Conservation (phyloP, 2,329 filamentous ascomycete genomes). For the Aspergillus sp. region DNA sequence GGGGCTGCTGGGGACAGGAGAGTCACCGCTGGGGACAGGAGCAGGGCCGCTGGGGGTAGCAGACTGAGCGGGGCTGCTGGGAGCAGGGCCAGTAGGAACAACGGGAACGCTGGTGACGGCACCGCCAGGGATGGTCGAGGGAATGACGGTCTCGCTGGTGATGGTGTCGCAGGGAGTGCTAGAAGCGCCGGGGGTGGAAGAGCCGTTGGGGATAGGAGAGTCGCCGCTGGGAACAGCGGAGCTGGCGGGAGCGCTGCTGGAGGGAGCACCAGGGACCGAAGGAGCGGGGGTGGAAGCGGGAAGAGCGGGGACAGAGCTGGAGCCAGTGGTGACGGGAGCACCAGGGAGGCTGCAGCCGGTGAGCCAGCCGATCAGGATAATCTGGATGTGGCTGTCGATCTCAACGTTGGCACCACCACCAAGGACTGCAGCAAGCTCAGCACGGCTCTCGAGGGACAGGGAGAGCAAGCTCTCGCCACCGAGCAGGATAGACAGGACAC, state of each 20-base stretch:
- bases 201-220: neutral
- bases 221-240: conserved; percentile 1
- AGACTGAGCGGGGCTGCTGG: no score
- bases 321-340: conserved; percentile 11
- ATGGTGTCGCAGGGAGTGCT: conserved; percentile 14
- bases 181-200: neutral
- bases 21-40: no score
- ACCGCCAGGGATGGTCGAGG: conserved; percentile 8
- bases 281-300: neutral
- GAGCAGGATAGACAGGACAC: conserved; percentile 25
- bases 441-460: conserved; percentile 27
- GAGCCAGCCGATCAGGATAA: conserved; percentile 43
- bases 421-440: conserved; percentile 32
- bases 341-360: conserved; percentile 25
- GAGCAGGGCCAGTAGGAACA: neutral
- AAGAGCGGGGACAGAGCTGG: conserved; percentile 10
- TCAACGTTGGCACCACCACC: conserved; percentile 41
- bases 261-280: neutral
- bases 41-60: no score
- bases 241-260: conserved; percentile 1
- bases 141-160: conserved; percentile 8
- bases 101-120: conserved; percentile 8
- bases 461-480: conserved; percentile 27
- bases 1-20: neutral
- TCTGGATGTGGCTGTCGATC: conserved; percentile 48